Percentiles rank a stretch among this genome's conserved stretches.
These are phyloP conservation scores for Starmerella khaoyaiensis DNA, from an alignment of 805 yeast species.

Conservation along the genomic window DNA sequence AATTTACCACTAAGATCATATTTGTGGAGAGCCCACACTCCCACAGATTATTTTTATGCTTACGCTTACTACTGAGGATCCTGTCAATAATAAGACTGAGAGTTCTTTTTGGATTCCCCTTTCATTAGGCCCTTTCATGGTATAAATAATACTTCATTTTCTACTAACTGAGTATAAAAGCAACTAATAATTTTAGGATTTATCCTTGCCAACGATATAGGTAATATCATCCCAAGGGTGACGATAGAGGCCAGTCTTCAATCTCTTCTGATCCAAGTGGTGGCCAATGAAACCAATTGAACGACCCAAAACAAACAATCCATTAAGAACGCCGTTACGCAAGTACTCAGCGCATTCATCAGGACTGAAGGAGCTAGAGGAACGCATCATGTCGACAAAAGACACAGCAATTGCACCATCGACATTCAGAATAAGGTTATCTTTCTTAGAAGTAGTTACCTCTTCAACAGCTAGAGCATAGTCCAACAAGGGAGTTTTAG, in stretches of 20 bases:
- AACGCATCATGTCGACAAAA: conserved; percentile 34
- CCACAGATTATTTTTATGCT: too few species aligned
- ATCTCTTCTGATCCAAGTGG: conserved; percentile 36
- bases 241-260: conserved; percentile 35
- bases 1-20: too few species aligned
- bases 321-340: conserved; percentile 36
- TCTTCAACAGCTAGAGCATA: conserved; percentile 38
- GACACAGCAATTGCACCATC: conserved; percentile 37
- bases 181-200: background rate
- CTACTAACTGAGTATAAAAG: too few species aligned
- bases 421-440: conserved; percentile 34
- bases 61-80: background rate
- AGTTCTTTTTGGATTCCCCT: background rate
- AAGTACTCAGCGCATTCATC: conserved; percentile 36
- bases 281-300: conserved; percentile 37
- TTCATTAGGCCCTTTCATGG: background rate
- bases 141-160: too few species aligned
- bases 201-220: conserved; percentile 31
- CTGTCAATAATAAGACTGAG: background rate
- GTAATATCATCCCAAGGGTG: conserved; percentile 40
- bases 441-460: conserved; percentile 39
- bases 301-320: conserved; percentile 35
- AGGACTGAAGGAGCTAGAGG: conserved; percentile 34
- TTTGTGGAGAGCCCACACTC: too few species aligned
- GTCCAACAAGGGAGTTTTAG: conserved; percentile 32